Evolutionary conservation across 2,329 filamentous ascomycete species (phyloP).

Genomic region (Leptographium flavum): DNA sequence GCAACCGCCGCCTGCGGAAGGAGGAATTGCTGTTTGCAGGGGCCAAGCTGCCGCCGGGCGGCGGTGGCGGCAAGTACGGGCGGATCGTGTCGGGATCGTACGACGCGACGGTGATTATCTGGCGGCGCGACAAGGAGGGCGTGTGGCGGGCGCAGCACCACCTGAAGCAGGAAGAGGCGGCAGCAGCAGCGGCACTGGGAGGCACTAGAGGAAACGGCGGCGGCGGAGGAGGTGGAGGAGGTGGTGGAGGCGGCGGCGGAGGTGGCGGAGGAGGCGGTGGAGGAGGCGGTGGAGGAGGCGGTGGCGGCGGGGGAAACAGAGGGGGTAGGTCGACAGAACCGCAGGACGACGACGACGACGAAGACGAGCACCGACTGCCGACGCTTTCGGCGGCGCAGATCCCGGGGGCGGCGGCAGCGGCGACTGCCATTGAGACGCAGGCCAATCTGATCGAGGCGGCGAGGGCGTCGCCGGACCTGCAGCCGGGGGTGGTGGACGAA

Average conservation of each 20-base stretch:
- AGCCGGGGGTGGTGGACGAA: constrained; percentile 28
- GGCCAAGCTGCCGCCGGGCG: constrained; percentile 78
- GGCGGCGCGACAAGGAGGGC: constrained; percentile 74
- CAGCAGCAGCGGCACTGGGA: constrained; percentile 37
- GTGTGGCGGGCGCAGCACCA: constrained; percentile 69
- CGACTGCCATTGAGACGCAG: background rate
- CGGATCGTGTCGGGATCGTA: constrained; percentile 97
- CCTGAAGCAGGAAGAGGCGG: constrained; percentile 60
- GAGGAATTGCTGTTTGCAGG: constrained; percentile 70
- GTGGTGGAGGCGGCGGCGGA: too few relatives aligned
- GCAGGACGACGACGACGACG: too few relatives aligned
- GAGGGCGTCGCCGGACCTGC: background rate
- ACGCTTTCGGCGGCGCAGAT: too few relatives aligned
- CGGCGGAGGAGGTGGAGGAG: too few relatives aligned
- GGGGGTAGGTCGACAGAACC: too few relatives aligned
- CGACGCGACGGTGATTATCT: constrained; percentile 89
- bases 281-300: background rate
- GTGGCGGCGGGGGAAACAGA: background rate
- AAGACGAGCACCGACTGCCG: too few relatives aligned
- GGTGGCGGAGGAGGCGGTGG: background rate
- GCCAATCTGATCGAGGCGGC: background rate
- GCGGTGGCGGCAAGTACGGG: constrained; percentile 76
- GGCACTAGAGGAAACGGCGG: too few relatives aligned
- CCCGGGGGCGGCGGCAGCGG: too few relatives aligned
- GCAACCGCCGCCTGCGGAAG: constrained; percentile 60